Conservation (phyloP, 2,329 filamentous ascomycete species). For the Sporothrix curviconia region DNA sequence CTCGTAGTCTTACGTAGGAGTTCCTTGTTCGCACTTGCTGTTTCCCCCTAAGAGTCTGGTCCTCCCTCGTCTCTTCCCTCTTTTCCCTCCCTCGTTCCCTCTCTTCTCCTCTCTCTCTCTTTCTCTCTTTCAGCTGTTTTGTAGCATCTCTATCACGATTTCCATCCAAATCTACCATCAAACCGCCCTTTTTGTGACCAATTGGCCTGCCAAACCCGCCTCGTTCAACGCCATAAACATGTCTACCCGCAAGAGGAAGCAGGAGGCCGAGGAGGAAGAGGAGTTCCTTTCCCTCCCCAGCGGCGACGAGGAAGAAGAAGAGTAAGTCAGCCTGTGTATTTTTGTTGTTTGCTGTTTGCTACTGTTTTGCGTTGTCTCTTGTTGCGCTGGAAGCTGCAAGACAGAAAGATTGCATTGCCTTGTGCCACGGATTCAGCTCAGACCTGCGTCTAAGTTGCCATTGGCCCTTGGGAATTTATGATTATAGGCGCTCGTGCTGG, state of each 20-base stretch:
- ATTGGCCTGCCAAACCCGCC: constrained; percentile 7
- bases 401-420: background rate
- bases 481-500: background rate
- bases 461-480: background rate
- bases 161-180: constrained; percentile 14
- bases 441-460: background rate
- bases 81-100: constrained; percentile 19
- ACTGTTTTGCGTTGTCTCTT: constrained; percentile 17
- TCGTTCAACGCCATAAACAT: constrained; percentile 26
- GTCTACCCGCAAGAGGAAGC: constrained; percentile 49
- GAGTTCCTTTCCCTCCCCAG: constrained; percentile 50
- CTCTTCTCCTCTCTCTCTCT: constrained; percentile 17
- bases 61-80: constrained; percentile 21
- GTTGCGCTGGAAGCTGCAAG: background rate
- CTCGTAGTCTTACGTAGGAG: constrained; percentile 15
- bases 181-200: constrained; percentile 3
- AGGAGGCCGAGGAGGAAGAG: constrained; percentile 43
- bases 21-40: background rate
- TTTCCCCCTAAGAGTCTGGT: background rate
- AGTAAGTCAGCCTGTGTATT: constrained; percentile 42
- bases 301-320: constrained; percentile 46
- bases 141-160: background rate
- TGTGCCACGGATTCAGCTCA: no score
- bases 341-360: constrained; percentile 21
- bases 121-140: constrained; percentile 13